Evolutionary conservation across 1,284 basidiomycete species (phyloP).

Genomic region (Pascua sp.): DNA sequence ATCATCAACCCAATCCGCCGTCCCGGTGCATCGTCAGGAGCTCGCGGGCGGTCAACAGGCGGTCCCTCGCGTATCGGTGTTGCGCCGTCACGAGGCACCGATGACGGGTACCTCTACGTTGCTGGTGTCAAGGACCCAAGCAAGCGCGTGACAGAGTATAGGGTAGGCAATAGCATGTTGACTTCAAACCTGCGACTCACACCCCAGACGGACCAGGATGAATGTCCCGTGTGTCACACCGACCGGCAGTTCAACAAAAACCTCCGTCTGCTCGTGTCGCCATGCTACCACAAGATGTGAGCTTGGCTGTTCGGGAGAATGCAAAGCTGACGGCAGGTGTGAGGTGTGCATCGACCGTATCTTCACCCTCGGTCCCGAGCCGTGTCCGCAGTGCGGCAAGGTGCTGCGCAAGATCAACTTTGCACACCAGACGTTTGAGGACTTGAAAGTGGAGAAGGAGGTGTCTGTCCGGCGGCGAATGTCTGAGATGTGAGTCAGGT

Average conservation of each 20-base stretch:
- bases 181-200: not conserved
- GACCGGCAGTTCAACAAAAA: constrained; percentile 95
- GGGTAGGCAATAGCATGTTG: constrained; percentile 24
- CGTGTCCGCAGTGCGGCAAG: constrained; percentile 89
- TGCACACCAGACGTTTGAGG: constrained; percentile 94
- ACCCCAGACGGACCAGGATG: constrained; percentile 80
- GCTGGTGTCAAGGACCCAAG: constrained; percentile 43
- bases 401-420: constrained; percentile 91
- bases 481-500: constrained; percentile 66
- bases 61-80: constrained; percentile 1
- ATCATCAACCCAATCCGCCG: too few relatives aligned
- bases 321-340: constrained; percentile 61
- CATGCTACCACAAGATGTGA: constrained; percentile 98
- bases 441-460: constrained; percentile 94
- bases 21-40: too few relatives aligned
- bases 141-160: constrained; percentile 42
- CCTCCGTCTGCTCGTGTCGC: constrained; percentile 85
- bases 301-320: constrained; percentile 25
- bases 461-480: constrained; percentile 82
- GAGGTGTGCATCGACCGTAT: constrained; percentile 96
- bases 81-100: constrained; percentile 16
- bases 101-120: constrained; percentile 42
- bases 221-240: constrained; percentile 95
- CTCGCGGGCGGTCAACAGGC: too few relatives aligned
- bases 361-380: constrained; percentile 92